phyloP scores from a whole-genome alignment of 2,329 filamentous ascomycete species.

The Aureobasidium sp. region DNA sequence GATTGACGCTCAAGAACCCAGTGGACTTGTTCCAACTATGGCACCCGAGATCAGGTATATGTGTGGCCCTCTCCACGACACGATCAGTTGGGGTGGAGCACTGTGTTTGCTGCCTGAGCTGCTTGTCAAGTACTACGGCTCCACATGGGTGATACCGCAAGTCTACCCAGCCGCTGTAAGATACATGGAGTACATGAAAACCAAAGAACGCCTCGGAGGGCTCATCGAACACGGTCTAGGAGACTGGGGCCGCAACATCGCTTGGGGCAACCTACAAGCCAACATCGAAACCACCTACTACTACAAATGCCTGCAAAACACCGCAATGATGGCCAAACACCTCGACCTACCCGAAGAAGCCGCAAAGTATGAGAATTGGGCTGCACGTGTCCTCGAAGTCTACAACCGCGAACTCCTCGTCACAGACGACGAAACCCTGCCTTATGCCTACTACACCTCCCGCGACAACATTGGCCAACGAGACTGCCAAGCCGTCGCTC shows the following conservation, averaged over 20 bases:
- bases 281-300: constrained; percentile 42
- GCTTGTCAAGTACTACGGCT: constrained; percentile 36
- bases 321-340: constrained; percentile 33
- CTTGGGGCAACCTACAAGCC: constrained; percentile 39
- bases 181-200: constrained; percentile 39
- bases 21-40: constrained; percentile 42
- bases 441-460: constrained; percentile 36
- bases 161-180: constrained; percentile 33
- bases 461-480: constrained; percentile 28
- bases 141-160: constrained; percentile 32
- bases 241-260: constrained; percentile 40
- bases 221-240: constrained; percentile 40
- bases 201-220: constrained; percentile 35
- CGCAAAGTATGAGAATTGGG: constrained; percentile 24
- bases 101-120: constrained; percentile 34
- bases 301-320: constrained; percentile 35
- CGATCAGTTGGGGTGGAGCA: constrained; percentile 40
- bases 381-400: constrained; percentile 27
- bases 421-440: constrained; percentile 25
- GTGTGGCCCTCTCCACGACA: constrained; percentile 44
- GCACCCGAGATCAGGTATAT: constrained; percentile 43
- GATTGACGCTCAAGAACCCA: constrained; percentile 39
- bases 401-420: constrained; percentile 33
- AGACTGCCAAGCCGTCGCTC: constrained; percentile 35
- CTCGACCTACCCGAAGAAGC: constrained; percentile 24